Conservation (phyloP, 306 rosid genomes). For the Hippophae gyantsensis region DNA sequence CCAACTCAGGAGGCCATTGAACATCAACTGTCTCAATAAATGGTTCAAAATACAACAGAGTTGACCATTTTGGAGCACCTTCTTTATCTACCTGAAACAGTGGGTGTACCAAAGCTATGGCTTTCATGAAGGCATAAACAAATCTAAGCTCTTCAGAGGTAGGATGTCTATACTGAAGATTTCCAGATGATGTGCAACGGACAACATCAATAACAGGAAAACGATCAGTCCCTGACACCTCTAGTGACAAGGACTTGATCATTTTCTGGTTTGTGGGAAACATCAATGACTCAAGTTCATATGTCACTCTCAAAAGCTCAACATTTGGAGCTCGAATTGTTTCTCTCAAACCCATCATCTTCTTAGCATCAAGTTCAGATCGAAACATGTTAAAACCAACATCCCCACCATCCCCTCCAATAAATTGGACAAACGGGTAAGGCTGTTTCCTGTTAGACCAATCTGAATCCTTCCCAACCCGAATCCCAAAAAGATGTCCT, state of each 20-base stretch:
- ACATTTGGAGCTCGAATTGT: constrained; percentile 40
- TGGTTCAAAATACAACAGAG: constrained; percentile 34
- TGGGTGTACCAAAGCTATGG: constrained; percentile 49
- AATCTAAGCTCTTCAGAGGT: constrained; percentile 51
- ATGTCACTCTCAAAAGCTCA: constrained; percentile 59
- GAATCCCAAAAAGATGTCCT: constrained; percentile 41
- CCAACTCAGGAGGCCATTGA: constrained; percentile 48
- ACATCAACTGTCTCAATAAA: constrained; percentile 65
- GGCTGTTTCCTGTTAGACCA: constrained; percentile 58
- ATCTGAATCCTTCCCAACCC: constrained; percentile 58
- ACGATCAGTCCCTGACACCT: constrained; percentile 36
- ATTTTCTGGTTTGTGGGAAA: constrained; percentile 50
- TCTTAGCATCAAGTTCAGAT: constrained; percentile 51
- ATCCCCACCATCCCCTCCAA: constrained; percentile 77
- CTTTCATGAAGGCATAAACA: constrained; percentile 58
- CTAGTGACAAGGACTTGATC: constrained; percentile 41
- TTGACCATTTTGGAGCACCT: constrained; percentile 44
- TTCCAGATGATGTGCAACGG: constrained; percentile 35
- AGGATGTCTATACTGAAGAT: constrained; percentile 45
- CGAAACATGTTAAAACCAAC: constrained; percentile 48
- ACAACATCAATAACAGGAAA: constrained; percentile 63
- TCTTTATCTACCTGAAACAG: constrained; percentile 49
- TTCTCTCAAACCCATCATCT: constrained; percentile 63
- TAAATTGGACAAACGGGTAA: constrained; percentile 48
- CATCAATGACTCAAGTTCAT: constrained; percentile 46